Evolutionary conservation across 805 yeast species (phyloP), one percentile per base, ranked within the genome.

Genomic region (Metschnikowia colocasiae): DNA sequence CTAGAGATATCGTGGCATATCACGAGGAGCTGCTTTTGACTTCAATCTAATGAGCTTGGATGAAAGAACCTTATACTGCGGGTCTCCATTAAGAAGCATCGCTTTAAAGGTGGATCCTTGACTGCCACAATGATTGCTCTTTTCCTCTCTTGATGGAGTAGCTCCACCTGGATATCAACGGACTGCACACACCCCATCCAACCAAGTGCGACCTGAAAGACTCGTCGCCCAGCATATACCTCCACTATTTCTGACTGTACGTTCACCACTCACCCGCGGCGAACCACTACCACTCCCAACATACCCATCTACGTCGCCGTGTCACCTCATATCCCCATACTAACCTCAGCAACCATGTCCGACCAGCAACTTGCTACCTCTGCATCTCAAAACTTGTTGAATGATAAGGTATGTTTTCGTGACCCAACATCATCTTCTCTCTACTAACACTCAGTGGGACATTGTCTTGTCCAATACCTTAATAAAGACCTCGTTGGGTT

Each of bases 401-500:
- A 82, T 60, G 84, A 81, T 59, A 81, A 82, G 64, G 69, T 65
- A 63, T 47, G 69, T 64, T 19, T 13, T 7, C 9, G 18, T 10
- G 20, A 9, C 13, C 8, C 12, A n/a, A 12, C 16, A 29, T 42
- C 16, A 25, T 22, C 13, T 13, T 26, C 16, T 4, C 9, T 16
- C 16, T 54, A 55, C 58, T 56, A 56, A 61, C 60, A 30, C 16
- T 22, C 38, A 56, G 68, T 94, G 99, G 99, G 99, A 94, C 69
- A 87, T 90, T 56, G 97, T 91, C 45, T 76, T 94, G 63, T 90
- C 99, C 50, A 94, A 94, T 74, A 82, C 95, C 52, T 75, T 94
- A 54, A 96, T 94, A 58, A 94, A 94, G 71, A 86, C 97, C 59
- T 96, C 97, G 16, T 78, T 94, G 54, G 99, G 99, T 43, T 84